Base-by-base conservation (phyloP, 2,329 filamentous ascomycete species). In the Epichloe hybrida region DNA sequence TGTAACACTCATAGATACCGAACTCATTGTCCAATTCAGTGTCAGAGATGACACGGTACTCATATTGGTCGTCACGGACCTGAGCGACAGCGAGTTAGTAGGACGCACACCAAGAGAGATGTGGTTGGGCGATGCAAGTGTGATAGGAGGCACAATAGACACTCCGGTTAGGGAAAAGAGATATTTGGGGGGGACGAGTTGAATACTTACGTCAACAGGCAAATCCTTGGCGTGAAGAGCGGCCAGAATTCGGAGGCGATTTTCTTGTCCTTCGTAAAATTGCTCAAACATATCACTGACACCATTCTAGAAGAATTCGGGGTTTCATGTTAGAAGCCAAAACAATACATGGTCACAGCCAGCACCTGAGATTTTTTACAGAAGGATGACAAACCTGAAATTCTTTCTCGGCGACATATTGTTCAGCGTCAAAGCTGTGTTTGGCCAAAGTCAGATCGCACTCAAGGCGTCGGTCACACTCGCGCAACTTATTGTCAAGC, bases 181-280 rank as follows among this genome's bases (percentile, higher is more conserved):
- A 37, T 48, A 23, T 36, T 6, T 15, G 9, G 15, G 8, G n/a
- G 15, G 8, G n/a, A 17, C 35, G 37, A 31, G 37, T 37, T 44
- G 47, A 48, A 53, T 50, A 68, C 75, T 71, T 63, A 77, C 75
- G 62, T 77, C 72, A 15, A 71, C 62, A 1, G 75, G 73, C 15
- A 77, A 64, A 13, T 64, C 61, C 50, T 68, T 70, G 49, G 70
- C 62, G 40, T 69, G 62, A 41, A 77, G 62, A 13, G 67, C 60
- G 50, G 70, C 65, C 12, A 78, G 65, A 35, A 72, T 66, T 51
- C 74, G 71, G 43, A 72, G 61, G 49, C 72, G 68, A 43, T 69
- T 66, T 48, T 75, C 66, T 55, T 74, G 68, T 37, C 69, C 66
- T 53, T 76, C 71, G 50, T 68, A 65, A 52, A 72, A 73, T 51